A percentile compares a stretch with the other conserved stretches of the same genome.
phyloP scores from a whole-genome alignment of 75 land plant species.

The Sequoiadendron giganteum region DNA sequence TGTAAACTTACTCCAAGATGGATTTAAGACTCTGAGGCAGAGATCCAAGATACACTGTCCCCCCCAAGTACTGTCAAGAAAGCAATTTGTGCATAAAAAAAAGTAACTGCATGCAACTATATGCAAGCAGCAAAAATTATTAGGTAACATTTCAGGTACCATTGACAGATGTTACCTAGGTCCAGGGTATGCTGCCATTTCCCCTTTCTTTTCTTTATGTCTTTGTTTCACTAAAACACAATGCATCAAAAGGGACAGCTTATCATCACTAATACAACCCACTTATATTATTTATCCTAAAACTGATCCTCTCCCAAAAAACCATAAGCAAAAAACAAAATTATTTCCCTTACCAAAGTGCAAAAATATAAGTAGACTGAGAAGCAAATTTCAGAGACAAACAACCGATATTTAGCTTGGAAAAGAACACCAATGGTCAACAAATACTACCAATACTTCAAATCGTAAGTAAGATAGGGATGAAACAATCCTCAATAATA shows the following conservation, averaged over 20 bases:
- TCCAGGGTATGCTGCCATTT: background rate
- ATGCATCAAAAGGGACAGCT: background rate
- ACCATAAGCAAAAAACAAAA: too few relatives aligned
- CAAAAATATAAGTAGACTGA: too few relatives aligned
- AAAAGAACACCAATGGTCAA: background rate
- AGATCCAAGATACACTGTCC: too few relatives aligned
- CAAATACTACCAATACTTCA: background rate
- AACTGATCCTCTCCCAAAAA: background rate
- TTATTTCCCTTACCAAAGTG: too few relatives aligned
- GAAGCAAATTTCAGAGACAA: background rate
- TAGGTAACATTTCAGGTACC: background rate
- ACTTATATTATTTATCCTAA: background rate
- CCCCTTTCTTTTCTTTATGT: too few relatives aligned
- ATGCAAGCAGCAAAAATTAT: background rate
- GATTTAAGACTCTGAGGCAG: background rate
- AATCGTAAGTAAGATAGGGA: too few relatives aligned
- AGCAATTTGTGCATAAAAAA: background rate
- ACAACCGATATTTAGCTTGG: background rate
- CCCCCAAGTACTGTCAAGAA: background rate
- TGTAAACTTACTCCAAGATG: background rate
- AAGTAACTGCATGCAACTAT: background rate
- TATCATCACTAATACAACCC: background rate
- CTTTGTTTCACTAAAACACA: background rate
- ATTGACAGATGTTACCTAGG: background rate
- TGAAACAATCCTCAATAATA: background rate